Evolutionary conservation across 192 early-diverging fungal species (phyloP).

Genomic region (Gaertneriomyces sp.): DNA sequence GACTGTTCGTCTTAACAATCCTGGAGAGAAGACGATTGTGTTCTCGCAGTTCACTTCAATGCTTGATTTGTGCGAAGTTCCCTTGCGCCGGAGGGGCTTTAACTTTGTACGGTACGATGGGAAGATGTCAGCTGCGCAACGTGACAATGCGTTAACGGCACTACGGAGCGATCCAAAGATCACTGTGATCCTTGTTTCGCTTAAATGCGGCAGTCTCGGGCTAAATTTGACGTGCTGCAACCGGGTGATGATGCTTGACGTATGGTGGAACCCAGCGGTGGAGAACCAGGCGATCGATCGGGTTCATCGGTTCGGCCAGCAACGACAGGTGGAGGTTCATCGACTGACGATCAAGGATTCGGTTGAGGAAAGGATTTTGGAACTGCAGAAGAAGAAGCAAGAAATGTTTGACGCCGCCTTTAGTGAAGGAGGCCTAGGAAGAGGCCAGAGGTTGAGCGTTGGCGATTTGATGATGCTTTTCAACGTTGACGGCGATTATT

Average conservation of each 20-base stretch:
- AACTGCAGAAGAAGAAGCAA: constrained; percentile 64
- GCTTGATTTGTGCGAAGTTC: constrained; percentile 37
- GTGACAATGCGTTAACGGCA: constrained; percentile 18
- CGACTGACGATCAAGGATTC: constrained; percentile 61
- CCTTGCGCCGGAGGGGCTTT: constrained; percentile 22
- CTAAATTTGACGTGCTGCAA: constrained; percentile 59
- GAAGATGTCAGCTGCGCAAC: constrained; percentile 19
- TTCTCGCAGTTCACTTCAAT: constrained; percentile 45
- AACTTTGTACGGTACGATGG: constrained; percentile 34
- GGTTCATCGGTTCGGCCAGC: constrained; percentile 52
- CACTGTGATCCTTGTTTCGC: constrained; percentile 59
- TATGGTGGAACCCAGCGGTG: constrained; percentile 66
- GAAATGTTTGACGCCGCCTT: constrained; percentile 33
- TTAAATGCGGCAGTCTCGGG: constrained; percentile 66
- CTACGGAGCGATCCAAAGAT: constrained; percentile 19
- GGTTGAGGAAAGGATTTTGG: constrained; percentile 68
- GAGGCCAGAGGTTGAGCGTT: constrained; percentile 24
- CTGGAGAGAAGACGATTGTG: constrained; percentile 42
- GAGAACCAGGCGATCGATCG: constrained; percentile 67
- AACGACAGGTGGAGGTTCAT: constrained; percentile 52
- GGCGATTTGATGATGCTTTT: constrained; percentile 37
- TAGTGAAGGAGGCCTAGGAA: constrained; percentile 31
- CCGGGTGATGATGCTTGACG: constrained; percentile 41
- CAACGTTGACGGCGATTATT: constrained; percentile 14
- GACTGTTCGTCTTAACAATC: constrained; percentile 37